Evolutionary conservation across 106 monocot species (phyloP), one percentile per base, ranked within the genome.

Genomic region (Agapanthus africanus): DNA sequence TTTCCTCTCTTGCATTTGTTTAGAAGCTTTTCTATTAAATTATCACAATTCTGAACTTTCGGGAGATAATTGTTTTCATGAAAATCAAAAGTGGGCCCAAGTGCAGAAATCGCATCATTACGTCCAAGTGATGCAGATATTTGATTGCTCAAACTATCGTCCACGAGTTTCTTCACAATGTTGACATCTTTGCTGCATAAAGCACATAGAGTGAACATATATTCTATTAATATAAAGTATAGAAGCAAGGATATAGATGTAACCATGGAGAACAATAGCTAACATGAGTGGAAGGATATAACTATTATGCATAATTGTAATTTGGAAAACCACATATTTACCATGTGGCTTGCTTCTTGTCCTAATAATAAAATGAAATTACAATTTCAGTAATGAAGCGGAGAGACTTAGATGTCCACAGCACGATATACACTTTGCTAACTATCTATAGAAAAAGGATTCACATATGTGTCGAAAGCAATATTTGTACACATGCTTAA

Each of bases 31-130:
- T 70, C 47, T 11, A 88, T 56, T 0, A 69, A 18, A 54, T 65
- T 54, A 44, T 93, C 93, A 70, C 82, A 87, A n/a, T 65, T 74
- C 21, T 76, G 81, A 49, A 87, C 78, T 67, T 88, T 87, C 37
- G 90, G 87, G 15, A 99, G 79, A 60, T 87, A 78, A 69, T 74
- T 78, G 61, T 81, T 90, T 60, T 99, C 99, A 78, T 99, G 99
- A 50, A 79, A 87, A 44, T 99, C 85, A 66, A 93, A 93, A 76
- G 90, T 99, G 4, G 93, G 93, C 33, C 99, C 93, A 57, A 99
- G 87, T 35, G 85, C 93, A 30, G 93, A 93, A 76, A 99, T 76
- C 18, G 99, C 93, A 68, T 93, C 93, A 69, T 99, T 93, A 46
- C 90, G 87, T 36, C 87, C 77, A 36, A 90, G 75, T 2, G 87